Evolutionary conservation across 129 eudicot species (phyloP).

Genomic region (Ambrosia artemisiifolia): DNA sequence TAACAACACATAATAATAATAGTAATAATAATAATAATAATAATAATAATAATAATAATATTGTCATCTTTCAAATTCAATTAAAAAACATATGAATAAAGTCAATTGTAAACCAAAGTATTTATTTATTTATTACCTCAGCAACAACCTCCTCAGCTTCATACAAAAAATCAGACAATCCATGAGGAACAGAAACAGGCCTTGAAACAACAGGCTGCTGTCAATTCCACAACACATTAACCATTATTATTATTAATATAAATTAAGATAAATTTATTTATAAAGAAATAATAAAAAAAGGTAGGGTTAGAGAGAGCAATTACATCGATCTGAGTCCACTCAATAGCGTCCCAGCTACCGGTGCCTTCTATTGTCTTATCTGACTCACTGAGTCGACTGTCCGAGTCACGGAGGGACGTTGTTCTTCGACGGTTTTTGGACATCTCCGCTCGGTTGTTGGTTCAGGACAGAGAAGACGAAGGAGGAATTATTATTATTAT

Average conservation of each 20-base stretch:
- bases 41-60: too few species aligned
- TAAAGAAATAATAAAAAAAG: conserved; percentile 10
- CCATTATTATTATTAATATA: too few species aligned
- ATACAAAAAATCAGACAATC: conserved; percentile 55
- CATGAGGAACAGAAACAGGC: conserved; percentile 63
- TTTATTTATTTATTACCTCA: conserved; percentile 42
- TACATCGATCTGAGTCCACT: conserved; percentile 93
- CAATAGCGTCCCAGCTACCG: conserved; percentile 92
- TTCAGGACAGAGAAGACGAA: neutral
- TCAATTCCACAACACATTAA: neutral
- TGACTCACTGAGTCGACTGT: conserved; percentile 56
- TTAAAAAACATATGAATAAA: neutral
- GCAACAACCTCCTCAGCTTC: conserved; percentile 65
- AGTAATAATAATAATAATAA: too few species aligned
- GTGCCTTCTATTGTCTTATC: conserved; percentile 67
- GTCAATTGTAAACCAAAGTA: neutral
- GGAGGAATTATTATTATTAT: too few species aligned
- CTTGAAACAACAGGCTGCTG: conserved; percentile 68
- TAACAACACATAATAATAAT: too few species aligned
- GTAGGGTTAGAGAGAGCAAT: conserved; percentile 15
- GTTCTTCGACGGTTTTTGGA: neutral
- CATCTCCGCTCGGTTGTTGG: neutral
- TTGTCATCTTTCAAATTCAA: too few species aligned
- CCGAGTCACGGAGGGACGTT: conserved; percentile 47
- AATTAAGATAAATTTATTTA: neutral